These are phyloP conservation scores for Chlorella sp. DNA, from an alignment of 139 green algal genomes.

Conservation along the genomic window DNA sequence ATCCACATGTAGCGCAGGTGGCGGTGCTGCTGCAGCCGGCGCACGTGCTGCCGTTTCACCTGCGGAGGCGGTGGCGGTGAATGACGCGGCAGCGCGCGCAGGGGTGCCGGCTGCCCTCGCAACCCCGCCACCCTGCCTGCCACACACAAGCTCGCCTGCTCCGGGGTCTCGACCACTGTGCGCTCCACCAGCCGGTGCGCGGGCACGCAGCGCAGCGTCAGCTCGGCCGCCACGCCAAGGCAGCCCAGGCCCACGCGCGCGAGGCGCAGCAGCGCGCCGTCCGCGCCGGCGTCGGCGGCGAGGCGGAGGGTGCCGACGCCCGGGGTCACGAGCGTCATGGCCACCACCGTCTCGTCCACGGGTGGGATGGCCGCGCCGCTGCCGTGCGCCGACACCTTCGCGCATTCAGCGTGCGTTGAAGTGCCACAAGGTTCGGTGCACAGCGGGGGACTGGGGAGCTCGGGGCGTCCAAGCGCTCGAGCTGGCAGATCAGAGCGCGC, in stretches of 20 bases:
- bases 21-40: slow-evolving; percentile 71
- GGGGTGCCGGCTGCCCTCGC: no score
- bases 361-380: slow-evolving; percentile 90
- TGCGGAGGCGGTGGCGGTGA: no score
- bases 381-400: slow-evolving; percentile 93
- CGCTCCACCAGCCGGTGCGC: slow-evolving; percentile 59
- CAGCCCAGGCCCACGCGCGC: slow-evolving; percentile 80
- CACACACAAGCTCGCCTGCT: no score
- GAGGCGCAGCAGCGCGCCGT: slow-evolving; percentile 84
- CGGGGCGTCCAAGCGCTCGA: no score
- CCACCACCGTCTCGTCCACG: slow-evolving; percentile 91
- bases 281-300: background rate
- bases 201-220: slow-evolving; percentile 73
- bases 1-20: slow-evolving; percentile 99
- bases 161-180: slow-evolving; percentile 40
- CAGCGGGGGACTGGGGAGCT: no score
- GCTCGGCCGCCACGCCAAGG: slow-evolving; percentile 89
- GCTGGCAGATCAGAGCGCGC: no score
- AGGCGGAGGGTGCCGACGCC: slow-evolving; percentile 58
- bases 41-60: slow-evolving; percentile 72
- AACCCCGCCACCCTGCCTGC: no score
- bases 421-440: no score
- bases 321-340: slow-evolving; percentile 91
- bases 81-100: no score
- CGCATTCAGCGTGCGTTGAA: no score